These are phyloP conservation scores for Crithidia expoeki DNA, from an alignment of 208 protist species.

Conservation along the genomic window DNA sequence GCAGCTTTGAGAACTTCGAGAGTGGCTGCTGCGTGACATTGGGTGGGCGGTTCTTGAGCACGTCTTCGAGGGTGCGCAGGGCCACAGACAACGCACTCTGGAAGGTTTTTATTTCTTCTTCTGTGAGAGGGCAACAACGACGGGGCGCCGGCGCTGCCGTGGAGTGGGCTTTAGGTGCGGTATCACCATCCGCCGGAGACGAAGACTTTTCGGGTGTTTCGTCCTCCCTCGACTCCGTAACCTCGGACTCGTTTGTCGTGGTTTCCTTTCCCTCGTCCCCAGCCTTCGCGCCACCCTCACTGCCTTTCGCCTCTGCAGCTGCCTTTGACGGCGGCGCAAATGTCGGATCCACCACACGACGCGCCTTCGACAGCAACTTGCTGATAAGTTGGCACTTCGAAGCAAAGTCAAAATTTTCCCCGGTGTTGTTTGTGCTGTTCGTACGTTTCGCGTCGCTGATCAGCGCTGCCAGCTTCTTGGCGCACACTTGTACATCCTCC, in stretches of 20 bases:
- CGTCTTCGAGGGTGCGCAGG: conserved; percentile 36
- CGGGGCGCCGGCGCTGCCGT: background rate
- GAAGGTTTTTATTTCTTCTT: conserved; percentile 47
- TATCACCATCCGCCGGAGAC: background rate
- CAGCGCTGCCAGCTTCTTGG: conserved; percentile 35
- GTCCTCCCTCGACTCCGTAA: too few relatives aligned
- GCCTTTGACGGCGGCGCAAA: conserved; percentile 3
- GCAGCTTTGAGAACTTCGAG: conserved; percentile 56
- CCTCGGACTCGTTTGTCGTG: background rate
- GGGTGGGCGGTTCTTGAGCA: conserved; percentile 32
- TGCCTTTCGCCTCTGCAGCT: background rate
- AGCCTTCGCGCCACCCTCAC: background rate
- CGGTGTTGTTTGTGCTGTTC: background rate
- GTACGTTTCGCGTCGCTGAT: conserved; percentile 11
- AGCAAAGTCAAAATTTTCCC: conserved; percentile 47
- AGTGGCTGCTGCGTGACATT: conserved; percentile 53
- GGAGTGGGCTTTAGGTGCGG: background rate
- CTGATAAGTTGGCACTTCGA: conserved; percentile 70
- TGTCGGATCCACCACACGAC: conserved; percentile 45
- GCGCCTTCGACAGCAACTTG: conserved; percentile 83
- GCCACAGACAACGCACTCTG: conserved; percentile 29
- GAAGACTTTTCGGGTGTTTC: too few relatives aligned
- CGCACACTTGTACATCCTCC: conserved; percentile 51
- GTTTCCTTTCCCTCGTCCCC: conserved; percentile 3
- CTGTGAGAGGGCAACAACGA: conserved; percentile 24